Percentiles rank a stretch among this genome's conserved stretches.
phyloP scores from a whole-genome alignment of 2,329 filamentous ascomycete genomes.

The Purpureocillium takamizusanense region DNA sequence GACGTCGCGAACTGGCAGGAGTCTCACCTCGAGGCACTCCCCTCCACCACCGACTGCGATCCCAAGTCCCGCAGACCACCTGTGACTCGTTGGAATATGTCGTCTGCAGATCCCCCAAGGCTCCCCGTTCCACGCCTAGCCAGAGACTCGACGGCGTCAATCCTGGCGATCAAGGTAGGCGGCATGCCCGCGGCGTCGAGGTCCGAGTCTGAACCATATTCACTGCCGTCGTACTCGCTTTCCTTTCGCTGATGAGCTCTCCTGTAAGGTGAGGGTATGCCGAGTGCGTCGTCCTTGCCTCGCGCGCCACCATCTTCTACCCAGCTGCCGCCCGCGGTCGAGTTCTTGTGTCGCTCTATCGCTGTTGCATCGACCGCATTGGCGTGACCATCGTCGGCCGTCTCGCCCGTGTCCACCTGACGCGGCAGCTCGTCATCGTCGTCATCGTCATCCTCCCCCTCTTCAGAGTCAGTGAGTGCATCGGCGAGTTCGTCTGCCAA shows the following conservation, averaged over 20 bases:
- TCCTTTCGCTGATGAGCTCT: conserved; percentile 41
- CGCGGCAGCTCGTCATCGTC: background rate
- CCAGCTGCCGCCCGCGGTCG: no score
- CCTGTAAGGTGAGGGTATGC: conserved; percentile 32
- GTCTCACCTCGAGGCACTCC: conserved; percentile 57
- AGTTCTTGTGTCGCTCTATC: no score
- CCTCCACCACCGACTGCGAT: conserved; percentile 63
- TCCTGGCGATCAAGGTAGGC: conserved; percentile 56
- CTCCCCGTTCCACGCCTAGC: conserved; percentile 57
- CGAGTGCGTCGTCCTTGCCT: conserved; percentile 28
- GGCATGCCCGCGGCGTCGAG: conserved; percentile 61
- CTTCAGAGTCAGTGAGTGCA: conserved; percentile 58
- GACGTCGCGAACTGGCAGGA: background rate
- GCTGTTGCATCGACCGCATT: background rate
- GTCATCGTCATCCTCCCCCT: conserved; percentile 47
- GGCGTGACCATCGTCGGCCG: background rate
- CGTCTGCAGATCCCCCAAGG: conserved; percentile 55
- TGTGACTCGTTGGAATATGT: conserved; percentile 59
- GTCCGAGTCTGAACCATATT: conserved; percentile 66
- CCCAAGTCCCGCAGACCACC: conserved; percentile 64
- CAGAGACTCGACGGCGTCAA: conserved; percentile 64
- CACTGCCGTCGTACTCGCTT: conserved; percentile 62
- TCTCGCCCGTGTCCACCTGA: no score
- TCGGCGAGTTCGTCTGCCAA: conserved; percentile 74
- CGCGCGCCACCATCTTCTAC: conserved; percentile 17